Evolutionary conservation across 2,329 filamentous ascomycete species (phyloP), one percentile per base, ranked within the genome.

Genomic region (Aureobasidium sp.): DNA sequence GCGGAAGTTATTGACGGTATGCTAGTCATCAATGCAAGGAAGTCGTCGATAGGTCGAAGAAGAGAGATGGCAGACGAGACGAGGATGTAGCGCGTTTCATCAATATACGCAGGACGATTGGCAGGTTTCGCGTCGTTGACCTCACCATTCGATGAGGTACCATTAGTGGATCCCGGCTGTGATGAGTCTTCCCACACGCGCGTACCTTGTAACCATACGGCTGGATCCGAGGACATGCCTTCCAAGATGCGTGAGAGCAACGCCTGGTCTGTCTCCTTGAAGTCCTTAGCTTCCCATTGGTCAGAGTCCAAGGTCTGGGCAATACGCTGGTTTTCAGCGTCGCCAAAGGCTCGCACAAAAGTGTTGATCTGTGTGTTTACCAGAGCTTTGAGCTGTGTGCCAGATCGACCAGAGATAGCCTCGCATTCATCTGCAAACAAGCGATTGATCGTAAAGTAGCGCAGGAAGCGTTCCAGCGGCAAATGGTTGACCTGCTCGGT

Each of bases 1-100:
- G 97, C 91, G 2, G 86, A 81, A 1, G 91, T 89, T 85, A 97
- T 92, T 64, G 88, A 93, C 1, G 94, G 93, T 62, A 97, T 93
- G 36, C 87, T 87, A 5, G 89, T 82, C 62, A 93, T 87, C 5
- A 99, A 82, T 64, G 89, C 89, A 65, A 96, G 81, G 73, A 96
- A 96, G 16, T 86, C 84, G 63, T 90, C 87, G 65, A 97, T 87
- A 55, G 90, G 91, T 61, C 85, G 82, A 60, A 99, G 82, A 65
- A 94, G 92, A 1, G 89, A 79, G 36, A 93, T 81, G 0, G 91
- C 92, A 5, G 91, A 96, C 58, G 88, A 83, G 0, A 94, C 91
- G 10, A 99, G 83, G 61, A 96, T 85, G 71, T 91, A 97, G 59
- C 85, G 86, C 70, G 96, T 90, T 30, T 87, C 85, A 63, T 97